A percentile compares a stretch with the other conserved stretches of the same genome.
phyloP scores from a whole-genome alignment of 1,284 basidiomycete genomes.

The Xerocomus tenax region DNA sequence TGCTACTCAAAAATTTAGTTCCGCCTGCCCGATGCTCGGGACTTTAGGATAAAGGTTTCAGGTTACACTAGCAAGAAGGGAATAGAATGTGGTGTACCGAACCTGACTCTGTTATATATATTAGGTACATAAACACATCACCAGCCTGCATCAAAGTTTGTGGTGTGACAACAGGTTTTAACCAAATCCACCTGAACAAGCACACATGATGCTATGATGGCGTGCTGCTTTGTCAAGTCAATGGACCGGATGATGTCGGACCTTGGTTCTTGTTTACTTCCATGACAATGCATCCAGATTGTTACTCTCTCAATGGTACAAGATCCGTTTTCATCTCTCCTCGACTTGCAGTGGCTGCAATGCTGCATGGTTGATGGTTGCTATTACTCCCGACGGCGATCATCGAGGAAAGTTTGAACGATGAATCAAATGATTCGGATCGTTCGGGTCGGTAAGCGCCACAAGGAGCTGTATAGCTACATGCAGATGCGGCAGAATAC shows the following conservation, averaged over 20 bases:
- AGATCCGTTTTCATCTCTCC: not conserved
- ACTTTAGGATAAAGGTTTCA: constrained; percentile 5
- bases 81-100: not conserved
- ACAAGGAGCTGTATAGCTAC: constrained; percentile 15
- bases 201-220: constrained; percentile 1
- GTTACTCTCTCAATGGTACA: not conserved
- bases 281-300: not conserved
- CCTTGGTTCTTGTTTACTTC: constrained; percentile 2
- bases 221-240: constrained; percentile 2
- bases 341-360: not conserved
- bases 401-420: constrained; percentile 10
- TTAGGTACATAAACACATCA: not conserved
- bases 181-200: constrained; percentile 4
- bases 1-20: not conserved
- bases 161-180: not conserved
- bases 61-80: not conserved
- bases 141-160: not conserved
- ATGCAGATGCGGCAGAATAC: constrained; percentile 3
- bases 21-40: not conserved
- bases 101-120: not conserved
- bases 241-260: constrained; percentile 6
- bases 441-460: constrained; percentile 6
- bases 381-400: constrained; percentile 11
- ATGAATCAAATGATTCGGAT: not conserved
- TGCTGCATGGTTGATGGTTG: not conserved